Conservation (phyloP, 768 basidiomycete species). For the Leccinum olivaceopallidum region DNA sequence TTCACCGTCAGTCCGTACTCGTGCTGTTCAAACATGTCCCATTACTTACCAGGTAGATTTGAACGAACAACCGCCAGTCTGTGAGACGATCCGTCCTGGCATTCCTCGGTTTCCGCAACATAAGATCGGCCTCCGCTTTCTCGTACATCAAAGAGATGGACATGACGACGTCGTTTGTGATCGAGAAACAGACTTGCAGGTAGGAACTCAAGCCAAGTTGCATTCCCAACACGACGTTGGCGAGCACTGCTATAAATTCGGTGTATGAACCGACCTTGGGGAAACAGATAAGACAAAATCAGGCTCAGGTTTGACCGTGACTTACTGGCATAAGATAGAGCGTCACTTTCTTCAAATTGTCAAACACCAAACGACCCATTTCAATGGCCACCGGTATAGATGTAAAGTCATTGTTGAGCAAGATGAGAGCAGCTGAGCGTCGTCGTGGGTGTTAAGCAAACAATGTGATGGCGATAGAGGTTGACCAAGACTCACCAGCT, state of each 20-base stretch:
- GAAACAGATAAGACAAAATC: neutral
- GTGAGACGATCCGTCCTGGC: slow-evolving; percentile 50
- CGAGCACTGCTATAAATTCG: slow-evolving; percentile 55
- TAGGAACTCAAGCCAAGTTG: slow-evolving; percentile 57
- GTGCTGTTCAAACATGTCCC: neutral
- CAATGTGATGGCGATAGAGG: neutral
- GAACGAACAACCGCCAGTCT: slow-evolving; percentile 48
- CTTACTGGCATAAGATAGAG: slow-evolving; percentile 46
- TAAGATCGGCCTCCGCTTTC: slow-evolving; percentile 50
- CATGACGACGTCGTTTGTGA: slow-evolving; percentile 52
- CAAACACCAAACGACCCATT: slow-evolving; percentile 59
- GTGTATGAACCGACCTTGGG: slow-evolving; percentile 54
- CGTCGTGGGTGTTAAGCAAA: neutral
- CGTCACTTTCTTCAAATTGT: slow-evolving; percentile 56
- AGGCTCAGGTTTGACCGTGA: neutral
- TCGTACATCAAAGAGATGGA: slow-evolving; percentile 53
- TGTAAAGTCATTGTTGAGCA: slow-evolving; percentile 59
- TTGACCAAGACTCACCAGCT: slow-evolving; percentile 39
- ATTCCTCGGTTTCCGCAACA: slow-evolving; percentile 50
- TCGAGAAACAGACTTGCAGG: slow-evolving; percentile 57
- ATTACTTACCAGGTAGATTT: slow-evolving; percentile 45
- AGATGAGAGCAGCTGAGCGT: slow-evolving; percentile 42
- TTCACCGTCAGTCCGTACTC: slow-evolving; percentile 5
- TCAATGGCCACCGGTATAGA: slow-evolving; percentile 59
- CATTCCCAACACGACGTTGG: slow-evolving; percentile 59